Conservation (phyloP, 176 grass and related monocot species). For the Juncus inflexus region DNA sequence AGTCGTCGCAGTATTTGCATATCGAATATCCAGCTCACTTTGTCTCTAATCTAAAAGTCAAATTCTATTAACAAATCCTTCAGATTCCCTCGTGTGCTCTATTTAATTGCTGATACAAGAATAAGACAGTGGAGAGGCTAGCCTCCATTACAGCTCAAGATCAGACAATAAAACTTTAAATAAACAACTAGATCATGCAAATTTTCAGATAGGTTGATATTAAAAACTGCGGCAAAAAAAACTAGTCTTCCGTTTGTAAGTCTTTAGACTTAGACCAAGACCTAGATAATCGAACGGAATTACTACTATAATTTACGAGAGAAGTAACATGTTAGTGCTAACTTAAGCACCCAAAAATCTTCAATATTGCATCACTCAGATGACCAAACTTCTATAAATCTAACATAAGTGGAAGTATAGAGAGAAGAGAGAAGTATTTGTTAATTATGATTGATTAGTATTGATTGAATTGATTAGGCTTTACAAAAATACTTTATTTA, state of each 20-base stretch:
- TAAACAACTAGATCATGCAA: constrained; percentile 13
- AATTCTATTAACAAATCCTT: constrained; percentile 7
- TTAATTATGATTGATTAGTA: too few relatives aligned
- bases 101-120: not conserved
- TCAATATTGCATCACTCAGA: too few relatives aligned
- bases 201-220: not conserved
- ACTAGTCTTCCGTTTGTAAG: not conserved
- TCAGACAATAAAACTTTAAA: not conserved
- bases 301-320: not conserved
- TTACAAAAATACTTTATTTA: too few relatives aligned
- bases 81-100: constrained; percentile 27
- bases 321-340: not conserved
- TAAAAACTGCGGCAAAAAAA: not conserved
- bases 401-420: too few relatives aligned
- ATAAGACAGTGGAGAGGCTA: constrained; percentile 6
- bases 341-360: not conserved
- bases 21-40: constrained; percentile 15
- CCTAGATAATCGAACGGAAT: not conserved
- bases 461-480: too few relatives aligned
- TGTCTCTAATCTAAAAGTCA: constrained; percentile 17
- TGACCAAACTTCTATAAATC: too few relatives aligned
- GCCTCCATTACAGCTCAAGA: constrained; percentile 17
- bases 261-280: not conserved
- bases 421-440: too few relatives aligned
- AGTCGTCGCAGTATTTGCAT: not conserved